A percentile compares a stretch with the other conserved stretches of the same genome.
These are phyloP conservation scores for Paraphaeosphaeria sporulosa DNA, from an alignment of 2,329 filamentous ascomycete genomes.

Conservation along the genomic window DNA sequence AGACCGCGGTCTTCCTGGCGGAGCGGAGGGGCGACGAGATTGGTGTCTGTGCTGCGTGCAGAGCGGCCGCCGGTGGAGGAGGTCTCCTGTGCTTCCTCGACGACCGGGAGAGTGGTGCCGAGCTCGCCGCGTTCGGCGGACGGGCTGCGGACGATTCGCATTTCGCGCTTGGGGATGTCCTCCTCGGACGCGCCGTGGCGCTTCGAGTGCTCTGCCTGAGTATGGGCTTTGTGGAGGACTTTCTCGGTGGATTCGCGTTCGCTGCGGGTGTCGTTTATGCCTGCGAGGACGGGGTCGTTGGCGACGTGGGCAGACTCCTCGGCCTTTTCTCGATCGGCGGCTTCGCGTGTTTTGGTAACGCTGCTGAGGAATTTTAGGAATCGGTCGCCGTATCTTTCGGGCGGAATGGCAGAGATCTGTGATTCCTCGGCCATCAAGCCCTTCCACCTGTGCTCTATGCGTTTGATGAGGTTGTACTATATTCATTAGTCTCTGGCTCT, in stretches of 20 bases:
- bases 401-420: slow-evolving; percentile 91
- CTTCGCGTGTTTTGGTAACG: slow-evolving; percentile 89
- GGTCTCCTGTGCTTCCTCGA: slow-evolving; percentile 87
- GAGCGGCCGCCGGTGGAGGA: slow-evolving; percentile 70
- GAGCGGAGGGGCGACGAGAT: slow-evolving; percentile 31
- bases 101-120: slow-evolving; percentile 75
- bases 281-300: slow-evolving; percentile 48
- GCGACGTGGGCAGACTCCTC: slow-evolving; percentile 43
- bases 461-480: slow-evolving; percentile 93
- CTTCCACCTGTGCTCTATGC: slow-evolving; percentile 97
- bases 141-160: slow-evolving; percentile 65
- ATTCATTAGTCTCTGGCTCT: slow-evolving; percentile 31
- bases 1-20: slow-evolving; percentile 23
- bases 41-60: slow-evolving; percentile 46
- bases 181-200: slow-evolving; percentile 57
- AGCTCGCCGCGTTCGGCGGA: slow-evolving; percentile 64
- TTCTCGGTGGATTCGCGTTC: slow-evolving; percentile 55
- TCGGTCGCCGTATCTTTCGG: slow-evolving; percentile 88
- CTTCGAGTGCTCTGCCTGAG: slow-evolving; percentile 66
- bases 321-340: slow-evolving; percentile 67
- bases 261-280: slow-evolving; percentile 44
- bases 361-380: slow-evolving; percentile 92
- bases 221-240: slow-evolving; percentile 68
- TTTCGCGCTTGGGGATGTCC: slow-evolving; percentile 68
- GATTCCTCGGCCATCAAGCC: slow-evolving; percentile 82